Base-by-base conservation (phyloP, 2,329 filamentous ascomycete genomes). In the Colletotrichum australisinense region DNA sequence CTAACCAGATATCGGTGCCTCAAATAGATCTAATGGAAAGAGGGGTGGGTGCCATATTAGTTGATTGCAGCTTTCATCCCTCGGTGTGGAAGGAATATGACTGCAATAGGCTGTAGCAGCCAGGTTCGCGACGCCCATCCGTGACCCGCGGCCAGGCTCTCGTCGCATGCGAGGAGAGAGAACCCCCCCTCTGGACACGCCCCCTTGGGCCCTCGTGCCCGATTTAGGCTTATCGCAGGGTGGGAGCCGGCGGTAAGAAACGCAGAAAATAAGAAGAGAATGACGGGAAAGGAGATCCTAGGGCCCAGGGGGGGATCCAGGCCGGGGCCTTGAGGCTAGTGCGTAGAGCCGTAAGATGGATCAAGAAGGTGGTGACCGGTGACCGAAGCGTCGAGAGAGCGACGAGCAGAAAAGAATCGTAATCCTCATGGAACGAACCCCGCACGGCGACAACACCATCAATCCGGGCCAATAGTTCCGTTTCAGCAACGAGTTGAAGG, bases 371-470 rank as follows among this genome's bases (percentile, higher is more conserved):
- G 46, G 66, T 73, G 46, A 60, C 53, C 26, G 58, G 46, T 16
- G 22, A 6, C 19, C 42, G 11, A 26, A 19, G 64, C 24, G 28
- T 60, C 32, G 53, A 42, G 62, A 24, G 63, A n/a, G 16, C 11
- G 22, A 42, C 38, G 38, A 56, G 6, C 28, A 5, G 28, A 19
- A 22, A 22, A 32, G 49, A 52, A 38, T 19, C 22, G 65, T 53
- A 53, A 59, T 49, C 42, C 19, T 49, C 7, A 49, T 49, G 19
- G 56, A 35, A 28, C 11, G 67, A 66, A 62, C 70, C 70, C 67
- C 70, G 67, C 70, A 65, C 60, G 56, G 55, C 60, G 46, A 63
- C n/a, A 59, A 69, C 59, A 68, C 58, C 69, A 69, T 30, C 67
- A 42, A 38, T 49, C 49, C 55, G 60, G 69, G 32, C 67, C 67